Base-by-base conservation (phyloP, 1,284 basidiomycete species). In the Neonothopanus nambi region DNA sequence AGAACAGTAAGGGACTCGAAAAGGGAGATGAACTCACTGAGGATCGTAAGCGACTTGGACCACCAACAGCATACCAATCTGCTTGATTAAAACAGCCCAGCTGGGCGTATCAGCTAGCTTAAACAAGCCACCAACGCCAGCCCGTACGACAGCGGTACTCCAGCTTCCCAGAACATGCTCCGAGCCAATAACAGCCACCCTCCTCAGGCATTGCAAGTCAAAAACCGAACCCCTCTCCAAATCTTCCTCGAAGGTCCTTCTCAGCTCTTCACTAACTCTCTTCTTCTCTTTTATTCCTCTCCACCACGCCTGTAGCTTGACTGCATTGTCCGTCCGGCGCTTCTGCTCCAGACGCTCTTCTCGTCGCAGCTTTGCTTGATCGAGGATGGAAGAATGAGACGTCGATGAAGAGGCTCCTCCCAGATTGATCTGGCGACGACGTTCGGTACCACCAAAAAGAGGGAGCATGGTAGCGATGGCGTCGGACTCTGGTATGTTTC, bases 361-460 rank as follows among this genome's bases (percentile, higher is more conserved):
- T 36, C 88, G 77, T 49, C 79, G 74, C 7, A 72, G 71, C 60
- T 79, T 80, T 6, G 87, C 90, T 49, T 81, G 75, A 57, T 80
- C 75, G 38, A 91, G 70, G 58, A 92, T 78, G 40, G 79, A 71
- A 9, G 75, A 68, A 40, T 82, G 80, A 0, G 81, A 75, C 15
- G 80, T 63, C 8, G 77, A 75, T 13, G 79, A 69, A 0, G 77
- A 77, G 1, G 75, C 66, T 2, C 86, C 86, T n/a, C 90, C 90
- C 28, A 93, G 79, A 65, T 93, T 92, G 61, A 93, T 92, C 58
- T 81, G 76, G 26, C 85, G 79, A 51, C 81, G 76, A 54, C 76
- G 58, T 47, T 78, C 77, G 56, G 38, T 36, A 11, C 51, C 23
- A 23, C 71, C 74, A 59, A 83, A 81, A 33, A 76, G 59, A 1